Base-by-base conservation (phyloP, 1,139 yeast species). In the Hemisphaericaspora xylanilytica region DNA sequence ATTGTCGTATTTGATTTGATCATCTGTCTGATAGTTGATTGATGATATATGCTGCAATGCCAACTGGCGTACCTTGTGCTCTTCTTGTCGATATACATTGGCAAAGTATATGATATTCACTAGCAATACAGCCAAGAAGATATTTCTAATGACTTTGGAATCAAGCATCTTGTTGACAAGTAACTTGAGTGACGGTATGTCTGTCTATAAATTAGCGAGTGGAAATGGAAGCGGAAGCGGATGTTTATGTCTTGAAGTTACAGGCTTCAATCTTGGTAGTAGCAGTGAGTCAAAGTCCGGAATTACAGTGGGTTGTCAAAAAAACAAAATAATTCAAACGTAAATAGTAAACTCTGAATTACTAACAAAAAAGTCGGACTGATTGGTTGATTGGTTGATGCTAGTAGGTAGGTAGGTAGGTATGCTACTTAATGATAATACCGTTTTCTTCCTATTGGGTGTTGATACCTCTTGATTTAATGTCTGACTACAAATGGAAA, bases 61-160 rank as follows among this genome's bases (percentile, higher is more conserved):
- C n/a, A 55, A 51, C 36, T 50, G 45, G 33, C 46, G 50, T 35
- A 58, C 39, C 36, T 48, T 47, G 13, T 44, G 40, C 30, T 58
- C 60, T 30, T 55, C 53, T 20, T 44, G 32, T 21, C 45, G 41
- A 36, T 58, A 60, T n/a, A 51, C 40, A 35, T 47, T 47, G 18
- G 55, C 38, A 44, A 61, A 59, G 35, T 58, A 58, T 31, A 51
- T 35, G 9, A 59, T 37, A 39, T 62, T 61, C 24, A 57, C 20
- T 15, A 59, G 37, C 14, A 62, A 38, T 12, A 58, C 52, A 9
- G 54, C 45, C 27, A 51, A 45, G 37, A 62, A 56, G 28, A 51
- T 35, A 20, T 52, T 46, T 42, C 55, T 52, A n/a, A 59, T 36
- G 30, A 52, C 39, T 35, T 50, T 45, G 14, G 52, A 42, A 25